Percentiles rank a stretch among this genome's conserved stretches.
Conservation (phyloP, 345 rosid genomes). For the Gossypium longicalyx region DNA sequence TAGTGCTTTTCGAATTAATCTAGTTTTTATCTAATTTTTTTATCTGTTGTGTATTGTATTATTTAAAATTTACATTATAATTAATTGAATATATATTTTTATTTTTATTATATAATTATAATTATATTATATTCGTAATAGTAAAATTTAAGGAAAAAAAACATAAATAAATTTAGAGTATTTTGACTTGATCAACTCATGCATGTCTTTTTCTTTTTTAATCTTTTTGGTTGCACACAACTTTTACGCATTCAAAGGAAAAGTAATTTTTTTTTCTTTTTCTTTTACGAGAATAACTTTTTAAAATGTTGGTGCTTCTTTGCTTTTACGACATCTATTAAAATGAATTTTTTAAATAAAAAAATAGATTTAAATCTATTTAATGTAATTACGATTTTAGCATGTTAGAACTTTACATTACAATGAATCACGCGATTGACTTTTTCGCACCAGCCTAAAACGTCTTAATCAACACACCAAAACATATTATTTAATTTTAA, state of each 20-base stretch:
- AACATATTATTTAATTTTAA: not conserved
- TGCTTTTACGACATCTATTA: not conserved
- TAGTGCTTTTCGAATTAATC: no score
- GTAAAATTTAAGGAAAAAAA: no score
- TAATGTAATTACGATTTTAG: not conserved
- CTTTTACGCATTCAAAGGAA: not conserved
- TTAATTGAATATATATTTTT: no score
- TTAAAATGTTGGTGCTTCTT: not conserved
- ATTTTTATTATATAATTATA: not conserved
- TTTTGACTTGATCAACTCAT: not conserved
- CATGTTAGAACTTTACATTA: not conserved
- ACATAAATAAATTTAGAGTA: not conserved
- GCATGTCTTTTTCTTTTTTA: not conserved
- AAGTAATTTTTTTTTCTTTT: not conserved
- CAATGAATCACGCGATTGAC: not conserved
- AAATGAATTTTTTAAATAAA: not conserved
- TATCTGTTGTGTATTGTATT: no score
- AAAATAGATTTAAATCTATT: not conserved
- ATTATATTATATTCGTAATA: not conserved
- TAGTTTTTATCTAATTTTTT: no score
- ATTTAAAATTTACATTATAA: no score
- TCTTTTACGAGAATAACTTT: not conserved
- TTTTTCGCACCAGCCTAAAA: not conserved
- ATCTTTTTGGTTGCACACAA: not conserved
- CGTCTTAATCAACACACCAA: not conserved